Conservation (phyloP, 495 filamentous ascomycete species). For the Staphylotrichum longicolle region DNA sequence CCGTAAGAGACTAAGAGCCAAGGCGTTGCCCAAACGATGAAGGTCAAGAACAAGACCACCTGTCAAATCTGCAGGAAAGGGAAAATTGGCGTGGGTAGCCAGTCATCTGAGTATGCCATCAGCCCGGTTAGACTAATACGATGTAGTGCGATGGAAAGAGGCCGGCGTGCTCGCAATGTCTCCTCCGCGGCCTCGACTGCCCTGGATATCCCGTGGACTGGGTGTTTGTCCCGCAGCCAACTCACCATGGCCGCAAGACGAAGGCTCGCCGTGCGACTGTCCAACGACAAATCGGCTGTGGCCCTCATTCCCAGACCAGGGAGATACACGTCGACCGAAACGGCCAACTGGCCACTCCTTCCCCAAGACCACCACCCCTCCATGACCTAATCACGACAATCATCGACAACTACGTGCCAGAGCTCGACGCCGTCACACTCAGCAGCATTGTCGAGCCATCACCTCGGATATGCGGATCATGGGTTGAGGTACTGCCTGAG, state of each 20-base stretch:
- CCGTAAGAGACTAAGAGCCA: too few relatives aligned
- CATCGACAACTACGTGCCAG: constrained; percentile 23
- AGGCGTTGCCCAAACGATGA: constrained; percentile 17
- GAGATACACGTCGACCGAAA: too few relatives aligned
- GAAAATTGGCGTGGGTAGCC: constrained; percentile 27
- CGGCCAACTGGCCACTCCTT: too few relatives aligned
- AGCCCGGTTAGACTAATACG: neutral
- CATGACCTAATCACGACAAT: constrained; percentile 21
- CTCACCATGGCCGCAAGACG: neutral
- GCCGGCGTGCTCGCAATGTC: constrained; percentile 27
- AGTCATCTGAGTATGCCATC: neutral
- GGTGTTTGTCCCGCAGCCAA: constrained; percentile 26
- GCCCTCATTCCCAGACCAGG: too few relatives aligned
- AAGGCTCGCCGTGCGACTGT: neutral
- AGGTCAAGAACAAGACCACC: constrained; percentile 24
- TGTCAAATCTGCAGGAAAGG: constrained; percentile 26
- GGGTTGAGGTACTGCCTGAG: constrained; percentile 39
- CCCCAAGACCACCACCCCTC: neutral
- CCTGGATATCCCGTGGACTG: constrained; percentile 28
- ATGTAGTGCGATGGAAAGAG: constrained; percentile 27
- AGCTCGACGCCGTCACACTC: neutral
- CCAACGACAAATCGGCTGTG: neutral
- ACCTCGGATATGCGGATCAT: constrained; percentile 41
- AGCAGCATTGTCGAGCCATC: constrained; percentile 2
- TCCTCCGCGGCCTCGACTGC: constrained; percentile 21